Percentiles rank a stretch among this genome's conserved stretches.
phyloP scores from a whole-genome alignment of 2,329 filamentous ascomycete genomes.

The Colletotrichum sp. region DNA sequence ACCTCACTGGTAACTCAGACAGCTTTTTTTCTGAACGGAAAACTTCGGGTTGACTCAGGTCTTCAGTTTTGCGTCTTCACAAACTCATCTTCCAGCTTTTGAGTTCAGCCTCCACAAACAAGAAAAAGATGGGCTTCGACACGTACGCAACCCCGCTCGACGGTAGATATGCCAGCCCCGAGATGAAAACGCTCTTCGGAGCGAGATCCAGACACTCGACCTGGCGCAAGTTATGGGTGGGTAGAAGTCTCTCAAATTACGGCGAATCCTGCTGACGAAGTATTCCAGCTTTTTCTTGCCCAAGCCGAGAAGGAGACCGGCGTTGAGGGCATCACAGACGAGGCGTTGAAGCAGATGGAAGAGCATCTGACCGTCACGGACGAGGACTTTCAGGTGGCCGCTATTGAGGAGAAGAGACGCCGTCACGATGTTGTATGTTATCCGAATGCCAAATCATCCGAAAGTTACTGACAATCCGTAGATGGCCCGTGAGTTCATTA shows the following conservation, averaged over 20 bases:
- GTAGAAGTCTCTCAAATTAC: background rate
- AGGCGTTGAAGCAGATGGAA: slow-evolving; percentile 80
- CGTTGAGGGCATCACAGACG: slow-evolving; percentile 69
- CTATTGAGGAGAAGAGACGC: slow-evolving; percentile 76
- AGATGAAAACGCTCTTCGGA: slow-evolving; percentile 83
- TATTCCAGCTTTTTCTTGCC: slow-evolving; percentile 67
- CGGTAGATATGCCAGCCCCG: slow-evolving; percentile 73
- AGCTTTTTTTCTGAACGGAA: background rate
- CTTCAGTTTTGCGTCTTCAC: background rate
- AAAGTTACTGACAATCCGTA: background rate
- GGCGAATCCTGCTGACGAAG: background rate
- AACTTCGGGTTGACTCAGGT: background rate
- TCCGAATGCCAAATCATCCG: background rate
- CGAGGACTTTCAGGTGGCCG: slow-evolving; percentile 76
- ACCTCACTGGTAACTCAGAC: background rate
- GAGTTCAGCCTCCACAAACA: background rate
- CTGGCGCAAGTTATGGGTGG: slow-evolving; percentile 81
- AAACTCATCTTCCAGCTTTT: background rate
- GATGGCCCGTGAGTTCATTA: slow-evolving; percentile 32
- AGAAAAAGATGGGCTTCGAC: background rate
- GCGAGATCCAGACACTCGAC: slow-evolving; percentile 75
- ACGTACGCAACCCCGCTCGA: slow-evolving; percentile 58
- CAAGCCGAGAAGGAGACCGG: slow-evolving; percentile 84
- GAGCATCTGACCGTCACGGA: slow-evolving; percentile 78
- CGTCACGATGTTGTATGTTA: slow-evolving; percentile 48